Evolutionary conservation across 495 filamentous ascomycete species (phyloP).

Genomic region (Neurospora cerealis): DNA sequence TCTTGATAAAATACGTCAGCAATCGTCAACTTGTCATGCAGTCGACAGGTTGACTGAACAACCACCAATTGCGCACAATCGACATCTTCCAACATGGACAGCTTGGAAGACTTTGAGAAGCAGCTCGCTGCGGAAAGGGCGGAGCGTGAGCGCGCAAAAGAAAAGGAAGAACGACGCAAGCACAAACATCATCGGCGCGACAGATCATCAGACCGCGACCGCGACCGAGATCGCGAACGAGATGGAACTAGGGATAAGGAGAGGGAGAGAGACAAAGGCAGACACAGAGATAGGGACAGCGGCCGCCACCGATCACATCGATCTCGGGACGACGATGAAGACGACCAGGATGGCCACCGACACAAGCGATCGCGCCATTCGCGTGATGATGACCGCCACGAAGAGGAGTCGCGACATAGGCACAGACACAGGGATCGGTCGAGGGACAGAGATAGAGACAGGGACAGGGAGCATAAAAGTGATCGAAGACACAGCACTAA

Average conservation of each 20-base stretch:
- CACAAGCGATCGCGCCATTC: constrained; percentile 40
- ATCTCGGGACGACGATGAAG: constrained; percentile 31
- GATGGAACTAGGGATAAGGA: constrained; percentile 20
- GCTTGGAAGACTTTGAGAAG: constrained; percentile 46
- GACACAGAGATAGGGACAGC: constrained; percentile 19
- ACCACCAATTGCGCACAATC: constrained; percentile 1
- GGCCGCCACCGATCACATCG: constrained; percentile 21
- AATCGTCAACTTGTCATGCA: not conserved
- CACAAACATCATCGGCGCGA: constrained; percentile 36
- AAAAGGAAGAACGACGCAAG: constrained; percentile 28
- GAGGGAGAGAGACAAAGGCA: constrained; percentile 25
- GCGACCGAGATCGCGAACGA: constrained; percentile 14
- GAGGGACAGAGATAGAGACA: constrained; percentile 9
- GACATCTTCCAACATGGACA: constrained; percentile 28
- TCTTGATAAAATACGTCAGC: constrained; percentile 5
- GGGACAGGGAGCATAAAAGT: constrained; percentile 11
- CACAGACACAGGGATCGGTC: constrained; percentile 16
- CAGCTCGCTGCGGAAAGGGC: constrained; percentile 41
- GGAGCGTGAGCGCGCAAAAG: constrained; percentile 29
- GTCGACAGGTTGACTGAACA: not conserved
- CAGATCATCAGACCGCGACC: constrained; percentile 28
- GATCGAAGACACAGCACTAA: constrained; percentile 5
- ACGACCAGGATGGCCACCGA: constrained; percentile 29
- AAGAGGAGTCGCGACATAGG: constrained; percentile 24
- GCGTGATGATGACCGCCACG: constrained; percentile 18